These are phyloP conservation scores for Exophiala oligosperma DNA, from an alignment of 2,329 filamentous ascomycete genomes.

Conservation along the genomic window DNA sequence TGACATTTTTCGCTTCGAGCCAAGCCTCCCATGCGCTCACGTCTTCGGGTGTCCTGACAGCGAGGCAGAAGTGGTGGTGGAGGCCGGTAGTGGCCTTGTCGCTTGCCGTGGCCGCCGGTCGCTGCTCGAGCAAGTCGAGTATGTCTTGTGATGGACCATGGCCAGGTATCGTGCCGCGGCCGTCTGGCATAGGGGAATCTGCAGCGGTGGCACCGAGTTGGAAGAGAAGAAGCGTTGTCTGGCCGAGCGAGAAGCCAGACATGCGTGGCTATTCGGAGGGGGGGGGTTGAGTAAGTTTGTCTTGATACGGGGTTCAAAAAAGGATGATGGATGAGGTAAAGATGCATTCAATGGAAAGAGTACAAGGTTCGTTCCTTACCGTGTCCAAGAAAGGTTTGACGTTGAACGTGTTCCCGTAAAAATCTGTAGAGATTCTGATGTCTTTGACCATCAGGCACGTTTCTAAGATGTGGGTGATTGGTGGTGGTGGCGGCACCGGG, in stretches of 20 bases:
- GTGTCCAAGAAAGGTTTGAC: slow-evolving; percentile 27
- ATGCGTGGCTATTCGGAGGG: slow-evolving; percentile 17
- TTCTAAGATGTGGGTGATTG: slow-evolving; percentile 33
- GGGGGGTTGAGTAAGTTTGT: background rate
- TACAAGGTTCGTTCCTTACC: slow-evolving; percentile 1
- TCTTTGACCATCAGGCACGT: slow-evolving; percentile 34
- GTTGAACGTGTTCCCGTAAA: slow-evolving; percentile 31
- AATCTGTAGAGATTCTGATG: slow-evolving; percentile 26
- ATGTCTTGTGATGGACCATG: slow-evolving; percentile 21
- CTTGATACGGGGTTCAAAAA: too few relatives aligned
- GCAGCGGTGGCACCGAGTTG: slow-evolving; percentile 20
- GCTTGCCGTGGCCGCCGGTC: background rate
- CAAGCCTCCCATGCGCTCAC: slow-evolving; percentile 31
- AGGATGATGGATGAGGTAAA: background rate
- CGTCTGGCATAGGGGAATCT: slow-evolving; percentile 14
- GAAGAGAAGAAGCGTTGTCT: slow-evolving; percentile 33
- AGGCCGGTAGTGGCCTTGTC: slow-evolving; percentile 8
- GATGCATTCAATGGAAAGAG: background rate
- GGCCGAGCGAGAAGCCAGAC: slow-evolving; percentile 33
- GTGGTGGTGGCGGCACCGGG: slow-evolving; percentile 21
- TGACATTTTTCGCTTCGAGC: slow-evolving; percentile 29
- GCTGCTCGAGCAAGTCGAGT: slow-evolving; percentile 7
- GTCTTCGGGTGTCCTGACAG: slow-evolving; percentile 28
- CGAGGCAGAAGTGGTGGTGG: slow-evolving; percentile 34
- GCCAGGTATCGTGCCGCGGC: slow-evolving; percentile 20